These are phyloP conservation scores for Coemansia sp. DNA, from an alignment of 192 early-diverging fungal genomes.

Conservation along the genomic window DNA sequence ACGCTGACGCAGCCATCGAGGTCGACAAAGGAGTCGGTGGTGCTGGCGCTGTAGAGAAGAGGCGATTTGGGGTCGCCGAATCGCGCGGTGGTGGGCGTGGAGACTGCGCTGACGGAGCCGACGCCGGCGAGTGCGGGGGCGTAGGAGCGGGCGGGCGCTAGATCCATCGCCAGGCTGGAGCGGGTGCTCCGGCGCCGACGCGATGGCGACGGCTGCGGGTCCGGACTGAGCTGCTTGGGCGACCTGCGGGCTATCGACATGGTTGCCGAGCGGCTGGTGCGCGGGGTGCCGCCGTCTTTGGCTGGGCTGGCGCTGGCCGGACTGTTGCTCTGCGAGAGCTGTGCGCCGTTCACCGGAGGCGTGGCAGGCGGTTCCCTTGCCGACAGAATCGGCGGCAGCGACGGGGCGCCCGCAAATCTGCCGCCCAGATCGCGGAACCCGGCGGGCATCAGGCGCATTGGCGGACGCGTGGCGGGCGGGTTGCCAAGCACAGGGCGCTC, in stretches of 20 bases:
- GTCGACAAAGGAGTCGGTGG: conserved; percentile 42
- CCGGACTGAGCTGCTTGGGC: not conserved
- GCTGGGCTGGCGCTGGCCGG: not conserved
- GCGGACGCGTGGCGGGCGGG: too few relatives aligned
- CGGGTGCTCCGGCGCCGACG: not conserved
- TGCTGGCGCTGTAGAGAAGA: conserved; percentile 4
- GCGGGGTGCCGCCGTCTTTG: not conserved
- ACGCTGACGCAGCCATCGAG: conserved; percentile 14
- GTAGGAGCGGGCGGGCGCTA: not conserved
- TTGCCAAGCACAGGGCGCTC: not conserved
- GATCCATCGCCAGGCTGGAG: not conserved
- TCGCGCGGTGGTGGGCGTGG: conserved; percentile 8
- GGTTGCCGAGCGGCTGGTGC: not conserved
- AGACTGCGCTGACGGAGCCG: conserved; percentile 6
- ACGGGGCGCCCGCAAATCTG: not conserved
- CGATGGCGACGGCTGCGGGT: not conserved
- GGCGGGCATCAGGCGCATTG: not conserved
- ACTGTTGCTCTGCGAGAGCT: not conserved
- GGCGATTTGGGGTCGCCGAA: conserved; percentile 1
- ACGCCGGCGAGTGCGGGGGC: not conserved
- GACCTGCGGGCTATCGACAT: not conserved
- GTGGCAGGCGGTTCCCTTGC: conserved; percentile 2
- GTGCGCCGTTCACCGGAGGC: not conserved
- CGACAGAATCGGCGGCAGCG: not conserved
- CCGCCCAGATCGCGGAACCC: not conserved